Conservation (phyloP, 2,329 filamentous ascomycete species). For the Alternaria infectoria region DNA sequence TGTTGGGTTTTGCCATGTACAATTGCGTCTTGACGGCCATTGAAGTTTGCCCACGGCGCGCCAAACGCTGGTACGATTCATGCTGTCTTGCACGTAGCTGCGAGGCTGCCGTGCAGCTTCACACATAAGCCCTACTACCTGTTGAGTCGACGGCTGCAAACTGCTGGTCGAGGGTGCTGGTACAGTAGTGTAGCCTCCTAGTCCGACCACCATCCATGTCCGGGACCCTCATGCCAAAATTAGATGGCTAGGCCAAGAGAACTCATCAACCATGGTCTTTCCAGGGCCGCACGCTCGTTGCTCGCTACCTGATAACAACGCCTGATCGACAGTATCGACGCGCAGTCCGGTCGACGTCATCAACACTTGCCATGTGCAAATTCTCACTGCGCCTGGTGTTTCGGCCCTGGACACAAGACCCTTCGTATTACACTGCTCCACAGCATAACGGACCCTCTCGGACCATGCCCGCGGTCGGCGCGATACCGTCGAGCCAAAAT, state of each 20-base stretch:
- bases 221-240: conserved; percentile 21
- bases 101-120: background rate
- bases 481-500: conserved; percentile 16
- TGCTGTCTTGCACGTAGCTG: conserved; percentile 4
- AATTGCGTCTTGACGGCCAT: background rate
- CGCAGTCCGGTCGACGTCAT: conserved; percentile 3
- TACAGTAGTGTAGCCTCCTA: conserved; percentile 5
- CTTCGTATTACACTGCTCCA: conserved; percentile 12
- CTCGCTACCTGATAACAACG: conserved; percentile 9
- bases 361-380: background rate
- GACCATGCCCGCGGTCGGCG: conserved; percentile 16
- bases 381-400: conserved; percentile 17
- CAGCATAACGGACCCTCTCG: conserved; percentile 5
- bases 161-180: conserved; percentile 7
- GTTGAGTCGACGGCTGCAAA: conserved; percentile 2
- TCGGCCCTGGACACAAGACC: conserved; percentile 6
- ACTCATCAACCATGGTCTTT: background rate
- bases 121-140: background rate
- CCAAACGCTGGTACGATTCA: background rate
- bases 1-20: conserved; percentile 1
- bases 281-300: background rate
- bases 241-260: conserved; percentile 10
- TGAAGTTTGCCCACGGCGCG: background rate
- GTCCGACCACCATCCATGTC: conserved; percentile 11
- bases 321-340: background rate